Evolutionary conservation across 192 early-diverging fungal species (phyloP).

Genomic region (Coemansia furcata): DNA sequence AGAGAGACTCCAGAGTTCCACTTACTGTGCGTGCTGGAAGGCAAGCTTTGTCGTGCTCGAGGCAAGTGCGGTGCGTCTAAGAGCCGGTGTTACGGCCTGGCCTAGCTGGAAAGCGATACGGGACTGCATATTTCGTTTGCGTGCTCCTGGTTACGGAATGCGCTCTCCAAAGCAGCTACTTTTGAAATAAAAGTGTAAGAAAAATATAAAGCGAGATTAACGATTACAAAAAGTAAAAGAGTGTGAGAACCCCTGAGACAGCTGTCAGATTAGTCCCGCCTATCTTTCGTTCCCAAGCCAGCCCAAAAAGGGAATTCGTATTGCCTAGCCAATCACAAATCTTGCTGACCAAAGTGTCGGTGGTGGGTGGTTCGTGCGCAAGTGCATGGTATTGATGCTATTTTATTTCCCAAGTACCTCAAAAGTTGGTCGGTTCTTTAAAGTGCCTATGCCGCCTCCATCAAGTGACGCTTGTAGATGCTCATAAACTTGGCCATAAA

Average conservation of each 20-base stretch:
- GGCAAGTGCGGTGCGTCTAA: conserved; percentile 32
- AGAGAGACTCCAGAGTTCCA: not conserved
- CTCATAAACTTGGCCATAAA: conserved; percentile 92
- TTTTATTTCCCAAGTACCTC: too few relatives aligned
- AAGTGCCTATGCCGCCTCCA: conserved; percentile 17
- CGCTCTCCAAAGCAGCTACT: conserved; percentile 6
- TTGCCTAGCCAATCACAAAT: conserved; percentile 8
- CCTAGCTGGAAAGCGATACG: conserved; percentile 40
- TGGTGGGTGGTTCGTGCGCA: not conserved
- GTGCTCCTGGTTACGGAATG: conserved; percentile 5
- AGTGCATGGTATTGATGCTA: too few relatives aligned
- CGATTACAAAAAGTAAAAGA: conserved; percentile 5
- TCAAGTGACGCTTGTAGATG: conserved; percentile 76
- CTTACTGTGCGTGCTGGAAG: conserved; percentile 46
- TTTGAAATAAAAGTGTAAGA: conserved; percentile 14
- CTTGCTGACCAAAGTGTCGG: not conserved
- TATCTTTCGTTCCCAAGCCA: not conserved
- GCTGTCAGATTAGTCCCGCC: not conserved
- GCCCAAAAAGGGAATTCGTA: not conserved
- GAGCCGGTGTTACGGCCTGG: conserved; percentile 33
- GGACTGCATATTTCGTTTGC: conserved; percentile 37
- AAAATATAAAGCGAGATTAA: not conserved
- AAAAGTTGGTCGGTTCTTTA: not conserved
- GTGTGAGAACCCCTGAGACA: not conserved
- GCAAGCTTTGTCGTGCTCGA: conserved; percentile 28